phyloP scores from a whole-genome alignment of 75 land plant species.

The Azolla pinnata region DNA sequence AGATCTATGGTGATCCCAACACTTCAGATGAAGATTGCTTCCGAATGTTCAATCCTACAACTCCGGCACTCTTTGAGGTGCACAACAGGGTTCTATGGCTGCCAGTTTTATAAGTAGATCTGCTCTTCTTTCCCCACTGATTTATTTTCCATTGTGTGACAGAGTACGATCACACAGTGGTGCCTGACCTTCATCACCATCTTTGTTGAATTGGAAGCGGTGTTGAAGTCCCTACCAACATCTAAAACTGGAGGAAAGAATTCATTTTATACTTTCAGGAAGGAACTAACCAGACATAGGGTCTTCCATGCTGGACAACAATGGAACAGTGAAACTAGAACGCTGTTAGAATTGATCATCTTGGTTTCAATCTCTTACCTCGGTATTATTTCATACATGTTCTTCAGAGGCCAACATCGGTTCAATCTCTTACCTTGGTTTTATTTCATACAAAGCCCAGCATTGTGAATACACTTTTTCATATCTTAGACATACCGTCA shows the following conservation, averaged over 20 bases:
- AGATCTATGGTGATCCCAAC: slow-evolving; percentile 77
- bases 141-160: background rate
- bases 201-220: background rate
- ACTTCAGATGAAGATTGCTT: slow-evolving; percentile 83
- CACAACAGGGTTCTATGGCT: background rate
- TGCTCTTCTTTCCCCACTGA: background rate
- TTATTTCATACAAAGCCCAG: too few species aligned
- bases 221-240: background rate
- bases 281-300: background rate
- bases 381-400: background rate
- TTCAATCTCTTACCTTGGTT: too few species aligned
- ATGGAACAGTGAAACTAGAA: background rate
- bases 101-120: background rate
- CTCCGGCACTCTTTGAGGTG: slow-evolving; percentile 45
- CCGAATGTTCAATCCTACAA: slow-evolving; percentile 86
- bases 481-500: too few species aligned
- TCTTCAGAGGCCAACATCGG: too few species aligned
- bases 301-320: background rate
- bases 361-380: background rate
- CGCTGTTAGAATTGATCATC: background rate
- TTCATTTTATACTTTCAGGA: background rate
- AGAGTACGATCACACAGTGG: slow-evolving; percentile 2
- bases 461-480: too few species aligned
- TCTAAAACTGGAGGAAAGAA: background rate
- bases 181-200: slow-evolving; percentile 1